Evolutionary conservation across 148 eudicot species (phyloP).

Genomic region (Heliosperma pusillum): DNA sequence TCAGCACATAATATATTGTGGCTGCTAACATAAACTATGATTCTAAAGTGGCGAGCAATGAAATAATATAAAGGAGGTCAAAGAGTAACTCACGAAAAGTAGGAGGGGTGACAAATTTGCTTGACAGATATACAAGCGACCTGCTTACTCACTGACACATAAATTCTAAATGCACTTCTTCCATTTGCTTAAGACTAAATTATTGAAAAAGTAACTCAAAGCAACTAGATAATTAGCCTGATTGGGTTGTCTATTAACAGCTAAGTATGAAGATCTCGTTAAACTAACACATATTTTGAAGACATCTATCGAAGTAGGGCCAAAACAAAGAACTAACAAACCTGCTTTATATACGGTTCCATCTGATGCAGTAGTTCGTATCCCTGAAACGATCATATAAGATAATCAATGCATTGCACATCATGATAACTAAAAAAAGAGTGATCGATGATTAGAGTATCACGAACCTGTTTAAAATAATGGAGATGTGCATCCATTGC

Average conservation of each 20-base stretch:
- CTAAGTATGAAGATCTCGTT: neutral
- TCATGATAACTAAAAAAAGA: slow-evolving; percentile 4
- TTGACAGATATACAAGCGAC: too few relatives aligned
- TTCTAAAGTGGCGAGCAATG: neutral
- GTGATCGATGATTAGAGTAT: slow-evolving; percentile 8
- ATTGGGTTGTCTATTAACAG: neutral
- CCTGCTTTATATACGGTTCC: slow-evolving; percentile 92
- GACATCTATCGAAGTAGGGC: neutral
- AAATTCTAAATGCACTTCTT: neutral
- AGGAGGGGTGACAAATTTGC: too few relatives aligned
- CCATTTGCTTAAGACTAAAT: too few relatives aligned
- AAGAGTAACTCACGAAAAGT: too few relatives aligned
- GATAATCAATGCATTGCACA: slow-evolving; percentile 7
- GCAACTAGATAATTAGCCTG: too few relatives aligned
- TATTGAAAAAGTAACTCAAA: too few relatives aligned
- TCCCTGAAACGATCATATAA: slow-evolving; percentile 48
- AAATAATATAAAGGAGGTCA: too few relatives aligned
- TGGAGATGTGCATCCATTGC: slow-evolving; percentile 91
- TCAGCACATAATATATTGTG: too few relatives aligned
- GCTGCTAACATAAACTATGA: too few relatives aligned
- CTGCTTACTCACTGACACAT: neutral
- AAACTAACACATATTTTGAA: slow-evolving; percentile 9
- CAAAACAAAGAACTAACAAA: slow-evolving; percentile 14
- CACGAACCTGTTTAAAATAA: slow-evolving; percentile 72
- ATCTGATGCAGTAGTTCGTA: slow-evolving; percentile 82